phyloP scores from a whole-genome alignment of 768 basidiomycete species.

The Kwoniella sp. region DNA sequence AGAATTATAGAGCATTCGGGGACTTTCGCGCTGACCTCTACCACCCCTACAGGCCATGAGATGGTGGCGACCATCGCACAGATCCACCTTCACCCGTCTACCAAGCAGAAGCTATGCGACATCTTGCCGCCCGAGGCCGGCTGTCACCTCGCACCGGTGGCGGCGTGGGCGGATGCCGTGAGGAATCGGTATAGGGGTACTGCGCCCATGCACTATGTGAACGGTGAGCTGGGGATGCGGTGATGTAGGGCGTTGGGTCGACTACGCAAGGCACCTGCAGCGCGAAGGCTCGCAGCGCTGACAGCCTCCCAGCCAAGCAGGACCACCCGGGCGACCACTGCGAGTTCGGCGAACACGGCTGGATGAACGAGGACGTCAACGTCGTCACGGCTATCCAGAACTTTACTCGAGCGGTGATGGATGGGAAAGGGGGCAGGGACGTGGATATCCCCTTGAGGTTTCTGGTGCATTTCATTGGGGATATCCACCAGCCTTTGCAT shows the following conservation, averaged over 20 bases:
- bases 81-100: constrained; percentile 73
- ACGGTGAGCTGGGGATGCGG: constrained; percentile 45
- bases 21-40: no score
- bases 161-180: constrained; percentile 81
- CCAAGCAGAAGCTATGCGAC: constrained; percentile 62
- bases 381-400: constrained; percentile 76
- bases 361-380: constrained; percentile 62
- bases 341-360: constrained; percentile 64
- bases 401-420: constrained; percentile 60
- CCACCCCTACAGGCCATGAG: constrained; percentile 71
- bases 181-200: constrained; percentile 51
- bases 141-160: constrained; percentile 77
- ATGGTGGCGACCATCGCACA: constrained; percentile 91
- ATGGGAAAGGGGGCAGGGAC: constrained; percentile 33
- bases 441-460: constrained; percentile 82
- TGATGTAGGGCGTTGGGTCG: no score
- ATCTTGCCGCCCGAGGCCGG: constrained; percentile 60
- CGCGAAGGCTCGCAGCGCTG: background rate
- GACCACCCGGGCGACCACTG: constrained; percentile 77
- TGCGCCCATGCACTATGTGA: constrained; percentile 49
- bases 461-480: constrained; percentile 86
- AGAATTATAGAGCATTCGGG: no score
- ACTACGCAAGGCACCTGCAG: no score
- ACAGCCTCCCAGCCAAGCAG: constrained; percentile 52
- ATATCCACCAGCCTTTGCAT: constrained; percentile 90